Conservation (phyloP, 768 basidiomycete genomes). For the Tricholoma bakamatsutake region DNA sequence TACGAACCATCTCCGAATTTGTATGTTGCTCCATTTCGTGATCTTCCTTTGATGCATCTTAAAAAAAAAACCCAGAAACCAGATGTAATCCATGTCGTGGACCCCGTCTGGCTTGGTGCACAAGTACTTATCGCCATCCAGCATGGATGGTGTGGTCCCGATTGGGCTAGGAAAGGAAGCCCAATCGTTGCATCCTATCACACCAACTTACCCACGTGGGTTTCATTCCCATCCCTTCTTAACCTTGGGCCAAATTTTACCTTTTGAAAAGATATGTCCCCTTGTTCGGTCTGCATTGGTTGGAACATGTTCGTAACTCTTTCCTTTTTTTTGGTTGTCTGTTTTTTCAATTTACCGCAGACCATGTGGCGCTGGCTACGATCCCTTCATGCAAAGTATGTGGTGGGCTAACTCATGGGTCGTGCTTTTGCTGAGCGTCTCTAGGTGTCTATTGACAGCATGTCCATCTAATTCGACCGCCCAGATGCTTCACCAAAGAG, state of each 20-base stretch:
- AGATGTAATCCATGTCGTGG: neutral
- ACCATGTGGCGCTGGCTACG: neutral
- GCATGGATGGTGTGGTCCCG: neutral
- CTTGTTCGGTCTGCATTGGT: neutral
- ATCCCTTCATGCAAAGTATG: neutral
- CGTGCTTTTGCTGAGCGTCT: no score
- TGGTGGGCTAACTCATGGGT: no score
- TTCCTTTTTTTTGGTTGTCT: no score
- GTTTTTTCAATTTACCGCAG: no score
- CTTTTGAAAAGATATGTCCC: neutral
- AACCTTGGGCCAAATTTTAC: no score
- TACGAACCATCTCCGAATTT: neutral
- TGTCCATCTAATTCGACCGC: neutral
- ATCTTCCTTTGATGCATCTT: neutral
- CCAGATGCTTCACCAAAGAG: neutral
- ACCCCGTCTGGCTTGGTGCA: neutral
- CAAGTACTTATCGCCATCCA: neutral
- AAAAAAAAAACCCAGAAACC: neutral
- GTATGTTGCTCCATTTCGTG: no score
- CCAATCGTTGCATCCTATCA: neutral
- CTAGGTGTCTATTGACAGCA: neutral
- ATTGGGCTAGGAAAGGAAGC: neutral
- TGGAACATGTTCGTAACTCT: conserved; percentile 1
- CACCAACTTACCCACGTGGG: neutral
- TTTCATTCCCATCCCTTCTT: neutral